These are phyloP conservation scores for Polygonum maritimum DNA, from an alignment of 148 eudicot genomes.

Conservation along the genomic window DNA sequence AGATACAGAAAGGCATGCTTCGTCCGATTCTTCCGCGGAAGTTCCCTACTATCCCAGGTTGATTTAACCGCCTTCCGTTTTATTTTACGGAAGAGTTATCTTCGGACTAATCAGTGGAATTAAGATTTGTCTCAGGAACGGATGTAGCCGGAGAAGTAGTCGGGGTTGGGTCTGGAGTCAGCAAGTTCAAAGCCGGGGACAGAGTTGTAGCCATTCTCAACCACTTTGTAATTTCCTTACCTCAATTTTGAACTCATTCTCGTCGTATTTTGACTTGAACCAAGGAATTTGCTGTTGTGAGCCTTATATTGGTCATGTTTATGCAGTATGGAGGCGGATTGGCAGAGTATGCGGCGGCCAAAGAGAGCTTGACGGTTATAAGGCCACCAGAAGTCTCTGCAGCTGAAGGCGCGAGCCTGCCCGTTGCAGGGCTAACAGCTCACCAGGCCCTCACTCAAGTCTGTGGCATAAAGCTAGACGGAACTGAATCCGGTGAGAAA, in stretches of 20 bases:
- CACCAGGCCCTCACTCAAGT: conserved; percentile 45
- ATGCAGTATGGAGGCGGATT: conserved; percentile 61
- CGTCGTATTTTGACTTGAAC: neutral
- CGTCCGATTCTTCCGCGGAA: conserved; percentile 54
- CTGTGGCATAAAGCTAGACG: conserved; percentile 49
- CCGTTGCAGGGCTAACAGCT: conserved; percentile 62
- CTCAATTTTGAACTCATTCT: neutral
- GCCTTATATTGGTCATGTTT: neutral
- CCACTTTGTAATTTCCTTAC: conserved; percentile 29
- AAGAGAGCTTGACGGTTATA: conserved; percentile 31
- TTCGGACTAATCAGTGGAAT: too few species aligned
- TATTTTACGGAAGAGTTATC: too few species aligned
- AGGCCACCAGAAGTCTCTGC: conserved; percentile 75
- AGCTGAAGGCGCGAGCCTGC: conserved; percentile 48
- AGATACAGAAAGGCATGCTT: conserved; percentile 46
- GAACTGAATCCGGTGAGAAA: conserved; percentile 20
- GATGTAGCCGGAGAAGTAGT: conserved; percentile 12
- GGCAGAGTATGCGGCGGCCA: conserved; percentile 63
- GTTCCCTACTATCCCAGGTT: conserved; percentile 67
- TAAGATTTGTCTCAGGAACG: neutral
- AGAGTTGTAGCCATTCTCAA: conserved; percentile 18
- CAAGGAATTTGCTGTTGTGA: neutral
- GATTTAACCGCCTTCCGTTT: conserved; percentile 1
- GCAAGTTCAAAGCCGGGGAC: conserved; percentile 13
- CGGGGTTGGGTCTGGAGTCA: conserved; percentile 7